Evolutionary conservation across 352 stramenopile species (phyloP).

Genomic region (Blastocystis sp.): DNA sequence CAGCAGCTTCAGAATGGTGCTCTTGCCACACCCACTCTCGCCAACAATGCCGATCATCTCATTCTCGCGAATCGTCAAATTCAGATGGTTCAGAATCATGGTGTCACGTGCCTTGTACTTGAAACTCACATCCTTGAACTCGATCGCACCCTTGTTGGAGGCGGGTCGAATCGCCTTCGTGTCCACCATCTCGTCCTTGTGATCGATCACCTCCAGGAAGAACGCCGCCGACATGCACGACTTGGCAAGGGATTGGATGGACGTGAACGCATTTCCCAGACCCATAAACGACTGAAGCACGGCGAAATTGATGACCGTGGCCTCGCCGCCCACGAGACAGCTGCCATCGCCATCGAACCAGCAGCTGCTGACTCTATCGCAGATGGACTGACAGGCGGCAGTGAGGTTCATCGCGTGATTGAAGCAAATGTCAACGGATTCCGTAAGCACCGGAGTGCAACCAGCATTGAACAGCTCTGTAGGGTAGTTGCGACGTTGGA

Average conservation of each 20-base stretch:
- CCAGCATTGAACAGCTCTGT: slow-evolving; percentile 1
- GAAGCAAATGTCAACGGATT: slow-evolving; percentile 59
- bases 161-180: background rate
- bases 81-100: slow-evolving; percentile 71
- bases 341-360: slow-evolving; percentile 11
- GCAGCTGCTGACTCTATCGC: background rate
- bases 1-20: slow-evolving; percentile 71
- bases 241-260: slow-evolving; percentile 73
- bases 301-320: slow-evolving; percentile 78
- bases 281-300: slow-evolving; percentile 79
- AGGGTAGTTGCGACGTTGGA: slow-evolving; percentile 30
- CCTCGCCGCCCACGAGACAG: slow-evolving; percentile 77
- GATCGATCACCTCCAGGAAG: slow-evolving; percentile 64
- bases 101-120: slow-evolving; percentile 72
- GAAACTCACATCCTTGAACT: slow-evolving; percentile 73
- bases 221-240: slow-evolving; percentile 23
- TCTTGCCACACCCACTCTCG: slow-evolving; percentile 72
- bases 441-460: background rate
- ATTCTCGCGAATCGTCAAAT: slow-evolving; percentile 65
- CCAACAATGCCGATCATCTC: slow-evolving; percentile 72
- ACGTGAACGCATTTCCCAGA: slow-evolving; percentile 77
- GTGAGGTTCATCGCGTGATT: background rate
- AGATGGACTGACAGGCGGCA: background rate
- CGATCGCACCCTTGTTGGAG: slow-evolving; percentile 61
- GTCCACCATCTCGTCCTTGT: slow-evolving; percentile 44